These are phyloP conservation scores for Cyclotella baltica DNA, from an alignment of 108 stramenopile species.

Conservation along the genomic window DNA sequence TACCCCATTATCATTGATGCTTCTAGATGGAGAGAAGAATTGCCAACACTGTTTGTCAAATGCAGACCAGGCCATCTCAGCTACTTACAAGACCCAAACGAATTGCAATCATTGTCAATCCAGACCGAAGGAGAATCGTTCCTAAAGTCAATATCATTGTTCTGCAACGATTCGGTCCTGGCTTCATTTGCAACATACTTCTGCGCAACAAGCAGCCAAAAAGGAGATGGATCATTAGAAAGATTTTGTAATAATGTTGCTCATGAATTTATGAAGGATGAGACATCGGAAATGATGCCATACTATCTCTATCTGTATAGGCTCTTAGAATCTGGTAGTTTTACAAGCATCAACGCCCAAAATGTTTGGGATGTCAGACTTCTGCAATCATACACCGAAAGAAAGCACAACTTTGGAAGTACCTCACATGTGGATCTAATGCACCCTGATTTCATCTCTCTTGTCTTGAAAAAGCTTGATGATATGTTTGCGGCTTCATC, in stretches of 20 bases:
- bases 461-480: conserved; percentile 14
- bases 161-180: conserved; percentile 77
- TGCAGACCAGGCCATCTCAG: conserved; percentile 77
- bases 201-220: conserved; percentile 49
- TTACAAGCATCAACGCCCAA: conserved; percentile 13
- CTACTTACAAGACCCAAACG: conserved; percentile 72
- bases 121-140: conserved; percentile 52
- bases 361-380: conserved; percentile 56
- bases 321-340: conserved; percentile 37
- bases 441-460: conserved; percentile 17
- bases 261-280: conserved; percentile 63
- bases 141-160: conserved; percentile 69
- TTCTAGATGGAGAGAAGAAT: conserved; percentile 26
- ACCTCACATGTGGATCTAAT: neutral
- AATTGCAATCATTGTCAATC: conserved; percentile 51
- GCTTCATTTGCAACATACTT: conserved; percentile 75
- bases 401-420: neutral
- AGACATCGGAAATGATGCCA: conserved; percentile 63
- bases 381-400: conserved; percentile 38
- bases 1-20: conserved; percentile 55
- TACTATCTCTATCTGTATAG: conserved; percentile 60
- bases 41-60: conserved; percentile 78
- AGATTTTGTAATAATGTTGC: conserved; percentile 68
- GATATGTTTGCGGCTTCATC: neutral
- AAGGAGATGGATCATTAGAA: conserved; percentile 26